Conservation (phyloP, 768 basidiomycete genomes). For the Lactarius tabidus region DNA sequence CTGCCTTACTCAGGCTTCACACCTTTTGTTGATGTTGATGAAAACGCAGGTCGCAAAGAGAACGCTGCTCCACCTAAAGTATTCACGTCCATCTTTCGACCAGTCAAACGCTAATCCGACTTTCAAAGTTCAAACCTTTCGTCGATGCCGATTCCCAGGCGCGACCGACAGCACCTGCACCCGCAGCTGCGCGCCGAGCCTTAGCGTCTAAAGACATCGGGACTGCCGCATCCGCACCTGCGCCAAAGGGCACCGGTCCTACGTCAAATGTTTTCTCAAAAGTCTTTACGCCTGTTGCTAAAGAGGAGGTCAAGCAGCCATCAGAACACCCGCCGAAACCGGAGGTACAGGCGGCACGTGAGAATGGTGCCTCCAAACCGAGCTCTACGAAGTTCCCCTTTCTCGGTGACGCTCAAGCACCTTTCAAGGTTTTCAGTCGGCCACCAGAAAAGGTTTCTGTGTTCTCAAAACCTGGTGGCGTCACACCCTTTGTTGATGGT, state of each 20-base stretch:
- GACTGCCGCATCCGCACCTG: constrained; percentile 28
- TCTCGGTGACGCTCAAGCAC: constrained; percentile 38
- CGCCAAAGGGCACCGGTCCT: constrained; percentile 24
- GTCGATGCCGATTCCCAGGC: constrained; percentile 48
- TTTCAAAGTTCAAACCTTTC: constrained; percentile 59
- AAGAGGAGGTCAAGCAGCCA: constrained; percentile 15
- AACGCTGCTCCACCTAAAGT: constrained; percentile 34
- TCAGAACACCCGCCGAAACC: background rate
- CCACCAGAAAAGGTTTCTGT: constrained; percentile 44
- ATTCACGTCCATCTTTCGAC: background rate
- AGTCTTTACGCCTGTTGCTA: constrained; percentile 53
- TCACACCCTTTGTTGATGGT: constrained; percentile 39
- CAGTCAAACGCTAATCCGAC: background rate
- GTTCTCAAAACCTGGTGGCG: constrained; percentile 28
- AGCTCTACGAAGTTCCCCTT: constrained; percentile 34
- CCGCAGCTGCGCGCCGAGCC: constrained; percentile 37
- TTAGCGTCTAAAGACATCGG: constrained; percentile 50
- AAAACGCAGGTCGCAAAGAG: constrained; percentile 45
- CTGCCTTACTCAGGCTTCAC: constrained; percentile 46
- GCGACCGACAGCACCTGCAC: constrained; percentile 39
- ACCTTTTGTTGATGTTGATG: constrained; percentile 68
- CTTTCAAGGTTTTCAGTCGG: constrained; percentile 66
- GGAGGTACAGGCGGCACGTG: background rate
- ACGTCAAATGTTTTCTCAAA: constrained; percentile 49
- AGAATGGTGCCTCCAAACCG: constrained; percentile 5